A percentile compares a stretch with the other conserved stretches of the same genome.
phyloP scores from a whole-genome alignment of 108 stramenopile species.

The Pseudonitzschia pungens region DNA sequence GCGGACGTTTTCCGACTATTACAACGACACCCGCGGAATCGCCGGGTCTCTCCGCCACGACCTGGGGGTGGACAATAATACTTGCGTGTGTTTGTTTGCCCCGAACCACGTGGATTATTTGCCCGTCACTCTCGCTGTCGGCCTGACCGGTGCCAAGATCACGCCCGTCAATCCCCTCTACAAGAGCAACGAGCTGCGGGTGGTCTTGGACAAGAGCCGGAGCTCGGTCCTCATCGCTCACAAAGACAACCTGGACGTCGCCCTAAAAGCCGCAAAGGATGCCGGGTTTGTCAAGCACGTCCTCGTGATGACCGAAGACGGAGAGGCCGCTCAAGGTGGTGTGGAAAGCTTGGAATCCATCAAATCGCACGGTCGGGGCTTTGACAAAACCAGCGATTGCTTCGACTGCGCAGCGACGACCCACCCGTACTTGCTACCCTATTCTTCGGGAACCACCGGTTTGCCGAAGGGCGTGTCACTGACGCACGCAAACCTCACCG shows the following conservation, averaged over 20 bases:
- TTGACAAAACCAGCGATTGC: slow-evolving; percentile 39
- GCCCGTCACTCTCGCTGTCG: slow-evolving; percentile 71
- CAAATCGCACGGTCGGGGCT: slow-evolving; percentile 30
- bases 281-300: slow-evolving; percentile 55
- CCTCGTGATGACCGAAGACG: slow-evolving; percentile 66
- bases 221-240: slow-evolving; percentile 75
- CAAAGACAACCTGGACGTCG: slow-evolving; percentile 56
- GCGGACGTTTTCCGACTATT: slow-evolving; percentile 69
- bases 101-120: slow-evolving; percentile 91
- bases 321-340: slow-evolving; percentile 54
- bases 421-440: slow-evolving; percentile 82
- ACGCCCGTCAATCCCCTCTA: slow-evolving; percentile 89
- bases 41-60: slow-evolving; percentile 57
- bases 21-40: slow-evolving; percentile 46
- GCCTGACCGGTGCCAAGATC: slow-evolving; percentile 71
- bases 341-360: slow-evolving; percentile 53
- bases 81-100: slow-evolving; percentile 73
- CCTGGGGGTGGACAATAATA: slow-evolving; percentile 46
- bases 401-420: slow-evolving; percentile 43
- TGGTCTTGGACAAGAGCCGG: slow-evolving; percentile 61
- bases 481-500: slow-evolving; percentile 67
- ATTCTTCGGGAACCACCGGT: slow-evolving; percentile 95
- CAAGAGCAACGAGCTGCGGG: slow-evolving; percentile 54
- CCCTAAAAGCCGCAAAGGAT: slow-evolving; percentile 60
- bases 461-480: slow-evolving; percentile 89